Percentiles rank a stretch among this genome's conserved stretches.
phyloP scores from a whole-genome alignment of 139 green algal species.

The Tetradesmus lagerheimii region DNA sequence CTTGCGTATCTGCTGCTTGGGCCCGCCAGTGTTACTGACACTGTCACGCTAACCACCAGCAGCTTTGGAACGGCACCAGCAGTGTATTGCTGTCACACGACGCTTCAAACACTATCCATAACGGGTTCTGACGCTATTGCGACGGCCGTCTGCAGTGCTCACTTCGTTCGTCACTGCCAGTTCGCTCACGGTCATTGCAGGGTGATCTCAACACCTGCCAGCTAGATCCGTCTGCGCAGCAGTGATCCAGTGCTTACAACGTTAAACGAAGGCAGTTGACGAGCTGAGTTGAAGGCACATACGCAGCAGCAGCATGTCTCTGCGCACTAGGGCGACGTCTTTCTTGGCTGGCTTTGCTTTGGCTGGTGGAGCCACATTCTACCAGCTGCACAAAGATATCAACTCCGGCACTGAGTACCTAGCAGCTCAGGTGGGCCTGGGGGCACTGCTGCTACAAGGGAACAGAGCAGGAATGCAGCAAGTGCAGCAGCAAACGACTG shows the following conservation, averaged over 20 bases:
- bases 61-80: too few species aligned
- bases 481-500: too few species aligned
- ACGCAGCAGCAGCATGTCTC: slow-evolving; percentile 26
- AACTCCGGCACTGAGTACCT: slow-evolving; percentile 36
- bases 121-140: too few species aligned
- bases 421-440: slow-evolving; percentile 34
- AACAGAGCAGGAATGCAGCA: neutral
- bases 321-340: slow-evolving; percentile 30
- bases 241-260: too few species aligned
- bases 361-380: slow-evolving; percentile 38
- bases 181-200: neutral
- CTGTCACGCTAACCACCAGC: neutral
- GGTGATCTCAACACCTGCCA: neutral
- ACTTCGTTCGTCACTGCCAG: neutral
- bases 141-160: too few species aligned
- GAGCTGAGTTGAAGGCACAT: neutral
- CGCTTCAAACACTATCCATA: too few species aligned
- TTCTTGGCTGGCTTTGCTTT: slow-evolving; percentile 49
- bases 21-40: neutral
- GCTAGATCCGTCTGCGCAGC: neutral
- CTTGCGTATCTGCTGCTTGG: neutral
- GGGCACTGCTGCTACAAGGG: neutral
- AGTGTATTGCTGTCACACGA: too few species aligned
- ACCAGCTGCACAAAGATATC: slow-evolving; percentile 47
- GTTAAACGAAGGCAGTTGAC: neutral